phyloP scores from a whole-genome alignment of 2,329 filamentous ascomycete genomes.

The Ophiostoma australiae region DNA sequence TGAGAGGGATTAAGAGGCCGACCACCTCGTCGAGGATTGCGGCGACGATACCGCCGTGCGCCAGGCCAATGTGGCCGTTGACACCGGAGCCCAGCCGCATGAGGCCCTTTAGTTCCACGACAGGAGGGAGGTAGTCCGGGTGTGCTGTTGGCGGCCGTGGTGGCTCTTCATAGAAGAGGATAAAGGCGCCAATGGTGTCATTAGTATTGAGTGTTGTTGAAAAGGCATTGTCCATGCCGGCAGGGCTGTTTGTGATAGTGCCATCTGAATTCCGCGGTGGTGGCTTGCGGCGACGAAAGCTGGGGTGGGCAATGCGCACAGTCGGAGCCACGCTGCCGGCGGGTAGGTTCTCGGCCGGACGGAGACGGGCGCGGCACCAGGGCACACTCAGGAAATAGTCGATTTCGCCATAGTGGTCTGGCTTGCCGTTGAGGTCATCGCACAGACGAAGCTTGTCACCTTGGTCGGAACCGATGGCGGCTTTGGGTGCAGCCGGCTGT shows the following conservation, averaged over 20 bases:
- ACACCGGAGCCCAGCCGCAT: constrained; percentile 46
- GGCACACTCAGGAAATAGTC: constrained; percentile 39
- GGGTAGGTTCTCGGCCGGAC: constrained; percentile 31
- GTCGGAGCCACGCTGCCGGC: neutral
- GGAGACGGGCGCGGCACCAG: constrained; percentile 46
- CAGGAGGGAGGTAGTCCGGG: constrained; percentile 15
- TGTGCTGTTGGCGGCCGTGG: neutral
- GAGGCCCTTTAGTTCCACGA: constrained; percentile 35
- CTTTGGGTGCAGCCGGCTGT: neutral
- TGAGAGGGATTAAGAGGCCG: constrained; percentile 46
- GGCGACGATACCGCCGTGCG: constrained; percentile 55
- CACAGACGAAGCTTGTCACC: neutral
- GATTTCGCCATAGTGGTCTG: neutral
- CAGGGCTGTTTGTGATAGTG: constrained; percentile 15
- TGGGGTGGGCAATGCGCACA: constrained; percentile 37
- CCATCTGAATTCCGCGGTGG: constrained; percentile 18
- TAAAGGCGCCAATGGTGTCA: constrained; percentile 44
- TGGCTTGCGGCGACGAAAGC: constrained; percentile 37
- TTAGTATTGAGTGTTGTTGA: constrained; percentile 48
- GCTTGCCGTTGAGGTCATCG: neutral
- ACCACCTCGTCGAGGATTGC: constrained; percentile 56
- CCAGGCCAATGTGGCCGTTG: constrained; percentile 49
- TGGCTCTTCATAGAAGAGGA: constrained; percentile 42
- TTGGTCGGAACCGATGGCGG: neutral
- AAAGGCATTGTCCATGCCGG: constrained; percentile 30